Percentiles rank a stretch among this genome's conserved stretches.
Evolutionary conservation across 2,329 filamentous ascomycete species (phyloP).

Genomic region (Malbranchea zuffiana): DNA sequence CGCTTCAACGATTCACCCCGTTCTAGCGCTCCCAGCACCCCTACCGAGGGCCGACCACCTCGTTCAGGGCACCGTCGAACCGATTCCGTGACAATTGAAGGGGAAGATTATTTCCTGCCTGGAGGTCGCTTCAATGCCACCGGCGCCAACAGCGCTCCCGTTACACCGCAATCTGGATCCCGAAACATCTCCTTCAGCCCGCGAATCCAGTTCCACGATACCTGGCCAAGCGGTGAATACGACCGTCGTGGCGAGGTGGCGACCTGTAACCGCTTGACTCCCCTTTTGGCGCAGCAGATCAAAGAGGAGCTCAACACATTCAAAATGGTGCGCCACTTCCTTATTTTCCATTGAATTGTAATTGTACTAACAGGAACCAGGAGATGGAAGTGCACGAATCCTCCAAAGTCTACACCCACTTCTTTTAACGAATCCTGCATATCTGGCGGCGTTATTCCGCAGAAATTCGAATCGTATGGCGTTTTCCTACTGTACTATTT

Average conservation of each 20-base stretch:
- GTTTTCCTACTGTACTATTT: conserved; percentile 6
- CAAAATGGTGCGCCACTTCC: conserved; percentile 70
- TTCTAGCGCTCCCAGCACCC: conserved; percentile 80
- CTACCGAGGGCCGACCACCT: conserved; percentile 58
- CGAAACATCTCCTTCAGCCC: conserved; percentile 69
- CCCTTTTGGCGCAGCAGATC: conserved; percentile 95
- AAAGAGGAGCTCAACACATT: conserved; percentile 99
- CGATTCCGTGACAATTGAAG: conserved; percentile 62
- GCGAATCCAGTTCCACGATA: conserved; percentile 88
- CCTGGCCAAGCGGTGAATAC: conserved; percentile 91
- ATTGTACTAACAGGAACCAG: conserved; percentile 39
- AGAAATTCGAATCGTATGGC: conserved; percentile 6
- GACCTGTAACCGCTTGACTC: conserved; percentile 93
- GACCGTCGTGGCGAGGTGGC: conserved; percentile 92
- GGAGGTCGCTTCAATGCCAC: conserved; percentile 57
- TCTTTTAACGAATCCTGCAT: conserved; percentile 59
- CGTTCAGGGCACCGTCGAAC: conserved; percentile 50
- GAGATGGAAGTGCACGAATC: conserved; percentile 99
- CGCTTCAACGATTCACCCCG: conserved; percentile 64
- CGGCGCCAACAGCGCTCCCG: conserved; percentile 69
- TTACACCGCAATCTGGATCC: conserved; percentile 56
- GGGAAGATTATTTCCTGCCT: conserved; percentile 82
- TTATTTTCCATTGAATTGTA: no score
- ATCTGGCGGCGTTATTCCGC: conserved; percentile 12
- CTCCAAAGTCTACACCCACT: conserved; percentile 99